A percentile compares a stretch with the other conserved stretches of the same genome.
Conservation (phyloP, 495 filamentous ascomycete species). For the Xylaria grammica region DNA sequence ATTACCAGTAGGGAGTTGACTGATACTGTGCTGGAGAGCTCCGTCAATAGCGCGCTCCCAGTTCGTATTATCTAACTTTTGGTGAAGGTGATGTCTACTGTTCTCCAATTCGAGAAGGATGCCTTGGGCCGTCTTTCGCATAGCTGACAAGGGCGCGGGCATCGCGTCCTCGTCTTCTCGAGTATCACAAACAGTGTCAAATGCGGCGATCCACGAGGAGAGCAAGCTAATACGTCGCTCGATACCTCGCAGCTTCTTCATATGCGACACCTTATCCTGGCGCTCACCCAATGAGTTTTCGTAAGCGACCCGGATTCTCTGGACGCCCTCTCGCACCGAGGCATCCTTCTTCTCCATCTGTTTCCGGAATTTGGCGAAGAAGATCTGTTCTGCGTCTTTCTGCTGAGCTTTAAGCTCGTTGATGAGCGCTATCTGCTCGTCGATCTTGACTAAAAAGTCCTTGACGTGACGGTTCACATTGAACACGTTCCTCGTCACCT, state of each 20-base stretch:
- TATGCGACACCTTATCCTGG: constrained; percentile 74
- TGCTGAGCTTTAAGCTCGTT: constrained; percentile 92
- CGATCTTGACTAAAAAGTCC: constrained; percentile 94
- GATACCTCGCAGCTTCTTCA: constrained; percentile 83
- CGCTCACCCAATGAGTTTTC: constrained; percentile 81
- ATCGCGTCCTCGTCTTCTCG: constrained; percentile 71
- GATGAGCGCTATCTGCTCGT: constrained; percentile 91
- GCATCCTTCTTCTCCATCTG: constrained; percentile 81
- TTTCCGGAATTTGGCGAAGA: constrained; percentile 89
- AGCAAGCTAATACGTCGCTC: constrained; percentile 84
- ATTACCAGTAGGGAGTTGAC: constrained; percentile 76
- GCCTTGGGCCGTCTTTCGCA: constrained; percentile 86
- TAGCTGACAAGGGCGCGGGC: constrained; percentile 66
- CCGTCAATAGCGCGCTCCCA: constrained; percentile 89
- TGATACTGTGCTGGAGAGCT: constrained; percentile 82
- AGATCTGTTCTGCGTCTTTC: constrained; percentile 84
- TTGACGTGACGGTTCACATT: constrained; percentile 99
- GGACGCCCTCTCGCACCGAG: constrained; percentile 79
- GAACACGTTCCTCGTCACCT: constrained; percentile 96
- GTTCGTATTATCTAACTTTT: constrained; percentile 73
- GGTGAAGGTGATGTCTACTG: constrained; percentile 88
- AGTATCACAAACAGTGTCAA: constrained; percentile 78
- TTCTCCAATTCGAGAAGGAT: constrained; percentile 86
- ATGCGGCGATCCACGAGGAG: constrained; percentile 89
- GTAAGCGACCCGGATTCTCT: constrained; percentile 79